phyloP scores from a whole-genome alignment of 2,329 filamentous ascomycete genomes.

The Colletotrichum scovillei region DNA sequence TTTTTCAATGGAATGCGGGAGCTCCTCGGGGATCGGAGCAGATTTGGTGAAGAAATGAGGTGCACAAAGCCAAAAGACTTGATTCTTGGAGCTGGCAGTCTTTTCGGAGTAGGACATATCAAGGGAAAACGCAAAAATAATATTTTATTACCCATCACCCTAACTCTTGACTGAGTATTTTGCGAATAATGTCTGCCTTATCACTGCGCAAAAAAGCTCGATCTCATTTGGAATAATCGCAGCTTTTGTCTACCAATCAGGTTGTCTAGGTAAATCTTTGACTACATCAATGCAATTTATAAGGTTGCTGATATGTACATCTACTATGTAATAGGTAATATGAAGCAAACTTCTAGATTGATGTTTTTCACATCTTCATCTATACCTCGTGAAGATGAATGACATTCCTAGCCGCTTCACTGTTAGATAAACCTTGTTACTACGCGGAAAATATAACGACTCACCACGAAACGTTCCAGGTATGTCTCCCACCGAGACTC shows the following conservation, averaged over 20 bases:
- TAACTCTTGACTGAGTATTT: not conserved
- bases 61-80: not conserved
- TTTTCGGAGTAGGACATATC: not conserved
- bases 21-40: not conserved
- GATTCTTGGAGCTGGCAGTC: not conserved
- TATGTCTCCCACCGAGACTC: constrained; percentile 66
- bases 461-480: constrained; percentile 71
- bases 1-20: not conserved
- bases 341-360: not conserved
- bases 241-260: too few relatives aligned
- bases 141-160: not conserved
- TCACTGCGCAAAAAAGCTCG: too few relatives aligned
- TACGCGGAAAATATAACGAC: constrained; percentile 36
- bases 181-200: too few relatives aligned
- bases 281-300: too few relatives aligned
- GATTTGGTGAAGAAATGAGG: not conserved
- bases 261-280: too few relatives aligned
- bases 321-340: not conserved
- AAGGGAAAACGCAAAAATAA: not conserved
- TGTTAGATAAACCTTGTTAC: not conserved
- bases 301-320: not conserved
- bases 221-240: too few relatives aligned
- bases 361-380: not conserved
- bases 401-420: not conserved
- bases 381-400: not conserved